Evolutionary conservation across 1,139 yeast genomes (phyloP), one percentile per base, ranked within the genome.

Genomic region (Candida sp.): DNA sequence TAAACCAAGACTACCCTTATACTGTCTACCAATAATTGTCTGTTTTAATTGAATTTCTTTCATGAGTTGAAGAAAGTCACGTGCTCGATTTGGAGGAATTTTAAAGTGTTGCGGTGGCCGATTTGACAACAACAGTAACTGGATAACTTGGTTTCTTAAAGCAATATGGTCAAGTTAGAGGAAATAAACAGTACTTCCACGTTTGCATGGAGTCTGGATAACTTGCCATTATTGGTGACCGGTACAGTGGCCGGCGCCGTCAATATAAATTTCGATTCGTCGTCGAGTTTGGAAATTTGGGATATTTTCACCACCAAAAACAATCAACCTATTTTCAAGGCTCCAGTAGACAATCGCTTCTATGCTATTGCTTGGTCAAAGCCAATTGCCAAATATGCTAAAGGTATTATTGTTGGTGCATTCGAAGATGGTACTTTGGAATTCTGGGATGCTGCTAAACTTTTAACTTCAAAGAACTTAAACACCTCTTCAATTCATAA

Each of bases 191-290:
- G 91, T 54, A 88, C 97, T 15, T 90, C 97, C 40, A 84, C 96
- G 33, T 89, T 93, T 67, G 96, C 98, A 41, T 93, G 98, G 98
- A 88, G 97, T 45, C 81, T 76, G 57, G 88, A 84, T 55, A 68
- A 77, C 42, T 71, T 84, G 47, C 96, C 97, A 22, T 66, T 81
- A 46, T 66, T 91, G 54, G 97, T 89, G 23, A 81, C 97, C 1
- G 99, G 97, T 36, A 86, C 97, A 0, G 88, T 88, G 21, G 93
- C 98, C 0, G 98, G 98, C 12, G 95, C 97, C 12, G 86, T 93
- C 54, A 97, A 89, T 59, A 87, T 87, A 41, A 82, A 86, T 58
- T 90, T 91, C 65, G 83, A 91, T 40, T 82, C 95, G 33, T 76
- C 83, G 33, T 84, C 97, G 3, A 68, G 78, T 25, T 70, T 93